Conservation (phyloP, 2,329 filamentous ascomycete species). For the Fusarium sacchari region DNA sequence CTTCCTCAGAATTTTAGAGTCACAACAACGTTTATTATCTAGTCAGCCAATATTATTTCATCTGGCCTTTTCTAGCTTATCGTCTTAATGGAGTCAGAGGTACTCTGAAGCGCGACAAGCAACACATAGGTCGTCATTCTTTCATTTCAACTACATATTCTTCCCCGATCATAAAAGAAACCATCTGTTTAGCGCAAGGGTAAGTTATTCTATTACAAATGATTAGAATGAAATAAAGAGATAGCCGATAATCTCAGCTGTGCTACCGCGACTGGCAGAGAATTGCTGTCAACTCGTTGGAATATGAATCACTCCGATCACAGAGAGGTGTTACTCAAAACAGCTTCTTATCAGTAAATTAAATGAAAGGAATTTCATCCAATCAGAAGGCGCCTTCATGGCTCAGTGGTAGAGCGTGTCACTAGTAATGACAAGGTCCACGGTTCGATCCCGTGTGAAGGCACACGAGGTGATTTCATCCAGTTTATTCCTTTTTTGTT, state of each 20-base stretch:
- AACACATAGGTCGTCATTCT: too few species aligned
- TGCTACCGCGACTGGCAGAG: not conserved
- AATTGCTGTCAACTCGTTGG: not conserved
- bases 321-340: accelerated
- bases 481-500: too few species aligned
- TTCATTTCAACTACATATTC: not conserved
- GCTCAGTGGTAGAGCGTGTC: constrained; percentile 34
- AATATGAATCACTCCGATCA: not conserved
- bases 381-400: constrained; percentile 16
- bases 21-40: too few species aligned
- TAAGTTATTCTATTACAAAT: not conserved
- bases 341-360: accelerated
- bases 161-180: not conserved
- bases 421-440: constrained; percentile 35
- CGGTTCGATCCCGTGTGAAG: constrained; percentile 32
- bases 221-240: not conserved
- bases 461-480: not conserved
- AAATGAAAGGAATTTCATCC: accelerated
- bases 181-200: not conserved
- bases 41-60: not conserved
- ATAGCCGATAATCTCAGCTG: not conserved
- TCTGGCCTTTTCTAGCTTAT: not conserved
- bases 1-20: not conserved
- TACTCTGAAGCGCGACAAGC: too few species aligned
- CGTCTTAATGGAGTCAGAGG: too few species aligned